Base-by-base conservation (phyloP, 345 rosid species). In the Gossypium bickii region DNA sequence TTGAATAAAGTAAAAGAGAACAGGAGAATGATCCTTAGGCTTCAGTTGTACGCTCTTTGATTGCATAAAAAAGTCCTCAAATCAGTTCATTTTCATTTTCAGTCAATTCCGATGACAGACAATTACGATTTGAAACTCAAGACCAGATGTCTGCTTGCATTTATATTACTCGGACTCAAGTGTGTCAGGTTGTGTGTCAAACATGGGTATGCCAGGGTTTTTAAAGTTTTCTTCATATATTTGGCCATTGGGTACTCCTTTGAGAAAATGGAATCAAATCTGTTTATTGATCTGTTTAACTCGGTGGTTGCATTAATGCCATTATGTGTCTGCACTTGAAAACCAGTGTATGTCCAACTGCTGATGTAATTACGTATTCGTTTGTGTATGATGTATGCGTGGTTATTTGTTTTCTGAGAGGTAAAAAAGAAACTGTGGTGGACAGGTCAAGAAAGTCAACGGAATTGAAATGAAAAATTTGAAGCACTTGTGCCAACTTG, bases 371-470 rank as follows among this genome's bases (percentile, higher is more conserved):
- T 71, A 51, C 3, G 25, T 16, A 49, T 49, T 49, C 22, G 10
- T 44, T 38, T 48, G 9, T 22, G 24, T 47, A 67, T 16, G 18
- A 25, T 69, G 18, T 29, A 51, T 69, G 44, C 73, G 11, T 52
- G 59, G 27, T 53, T 53, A 17, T 17, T 70, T 70, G 11, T 53
- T 41, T 52, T 52, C 61, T 52, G 58, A 71, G 38, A 4, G 27
- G 41, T 34, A 5, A 20, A 13, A 20, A 22, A 15, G 12, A 61
- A 38, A 45, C 13, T 75, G 77, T 65, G 69, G 55, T 81, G 75
- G 64, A 76, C 89, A 94, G 98, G 97, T 94, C 75, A 92, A 84
- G 82, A 88, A 83, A 84, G 93, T 92, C 58, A 87, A 90, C 17
- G 90, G 92, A 41, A 80, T 84, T 18, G 91, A 89, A 81, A 79